Evolutionary conservation across 2,329 filamentous ascomycete genomes (phyloP).

Genomic region (Calonectria montana): DNA sequence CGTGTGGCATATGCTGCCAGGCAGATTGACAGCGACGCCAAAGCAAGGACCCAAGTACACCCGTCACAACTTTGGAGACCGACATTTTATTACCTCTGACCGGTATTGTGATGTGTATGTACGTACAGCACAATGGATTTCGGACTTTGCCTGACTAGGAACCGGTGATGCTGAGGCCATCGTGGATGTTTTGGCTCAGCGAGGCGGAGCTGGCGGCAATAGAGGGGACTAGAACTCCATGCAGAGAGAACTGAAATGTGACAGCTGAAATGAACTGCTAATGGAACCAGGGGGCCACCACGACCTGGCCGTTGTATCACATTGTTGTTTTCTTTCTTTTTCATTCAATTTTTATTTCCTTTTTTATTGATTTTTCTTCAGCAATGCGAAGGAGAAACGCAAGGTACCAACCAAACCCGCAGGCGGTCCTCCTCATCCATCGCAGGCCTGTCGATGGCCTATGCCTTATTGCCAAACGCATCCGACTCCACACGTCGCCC

Average conservation of each 20-base stretch:
- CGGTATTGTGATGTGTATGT: constrained; percentile 36
- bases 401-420: constrained; percentile 32
- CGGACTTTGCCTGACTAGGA: constrained; percentile 24
- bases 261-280: constrained; percentile 10
- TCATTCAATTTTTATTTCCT: constrained; percentile 9
- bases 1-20: constrained; percentile 28
- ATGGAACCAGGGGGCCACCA: constrained; percentile 2
- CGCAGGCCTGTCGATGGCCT: constrained; percentile 39
- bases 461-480: constrained; percentile 43
- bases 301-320: constrained; percentile 15
- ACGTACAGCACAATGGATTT: constrained; percentile 9
- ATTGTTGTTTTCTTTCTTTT: constrained; percentile 28
- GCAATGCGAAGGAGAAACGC: constrained; percentile 26
- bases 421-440: constrained; percentile 28
- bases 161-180: constrained; percentile 33
- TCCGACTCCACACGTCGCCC: constrained; percentile 34
- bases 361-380: constrained; percentile 23
- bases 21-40: constrained; percentile 35
- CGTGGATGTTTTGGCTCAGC: constrained; percentile 23
- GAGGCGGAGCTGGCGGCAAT: constrained; percentile 21
- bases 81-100: constrained; percentile 32
- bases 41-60: constrained; percentile 26
- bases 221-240: constrained; percentile 6
- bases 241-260: constrained; percentile 12
- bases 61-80: constrained; percentile 22